These are phyloP conservation scores for Phaeophleospora eucalypticola DNA, from an alignment of 2,329 filamentous ascomycete species.

Conservation along the genomic window DNA sequence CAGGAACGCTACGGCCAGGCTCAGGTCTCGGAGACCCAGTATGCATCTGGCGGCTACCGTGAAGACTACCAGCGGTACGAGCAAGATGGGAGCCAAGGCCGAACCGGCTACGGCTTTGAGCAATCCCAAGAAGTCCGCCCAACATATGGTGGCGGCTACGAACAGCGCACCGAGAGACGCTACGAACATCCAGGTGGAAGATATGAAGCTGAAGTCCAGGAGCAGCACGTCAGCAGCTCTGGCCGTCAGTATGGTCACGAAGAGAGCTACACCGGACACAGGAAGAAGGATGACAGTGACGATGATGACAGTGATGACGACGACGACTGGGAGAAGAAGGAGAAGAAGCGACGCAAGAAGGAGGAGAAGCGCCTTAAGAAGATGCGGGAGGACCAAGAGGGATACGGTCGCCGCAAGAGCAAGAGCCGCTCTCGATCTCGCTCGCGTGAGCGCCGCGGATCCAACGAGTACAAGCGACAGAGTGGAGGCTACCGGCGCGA, in stretches of 20 bases:
- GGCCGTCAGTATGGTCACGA: conserved; percentile 26
- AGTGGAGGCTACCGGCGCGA: conserved; percentile 11
- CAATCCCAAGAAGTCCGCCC: conserved; percentile 54
- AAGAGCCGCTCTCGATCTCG: conserved; percentile 8
- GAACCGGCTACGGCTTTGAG: conserved; percentile 54
- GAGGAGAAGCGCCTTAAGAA: conserved; percentile 28
- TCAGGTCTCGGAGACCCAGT: conserved; percentile 56
- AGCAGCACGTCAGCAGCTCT: conserved; percentile 18
- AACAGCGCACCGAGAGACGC: conserved; percentile 55
- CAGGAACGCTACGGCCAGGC: conserved; percentile 55
- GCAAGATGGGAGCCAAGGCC: conserved; percentile 44
- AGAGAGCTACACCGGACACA: conserved; percentile 25
- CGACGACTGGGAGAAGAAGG: conserved; percentile 42
- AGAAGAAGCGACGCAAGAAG: conserved; percentile 32
- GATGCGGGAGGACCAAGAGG: conserved; percentile 23
- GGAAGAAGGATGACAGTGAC: conserved; percentile 31
- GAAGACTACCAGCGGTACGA: conserved; percentile 60
- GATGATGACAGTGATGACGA: conserved; percentile 34
- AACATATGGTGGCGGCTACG: conserved; percentile 52
- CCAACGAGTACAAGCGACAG: conserved; percentile 9
- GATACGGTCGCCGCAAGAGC: conserved; percentile 12
- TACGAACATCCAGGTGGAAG: conserved; percentile 43
- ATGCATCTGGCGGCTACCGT: conserved; percentile 54
- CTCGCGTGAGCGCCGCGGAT: conserved; percentile 19
- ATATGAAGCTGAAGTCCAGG: conserved; percentile 40